A percentile compares a stretch with the other conserved stretches of the same genome.
Evolutionary conservation across 1,139 yeast species (phyloP).

Genomic region (Yarrowia galli): DNA sequence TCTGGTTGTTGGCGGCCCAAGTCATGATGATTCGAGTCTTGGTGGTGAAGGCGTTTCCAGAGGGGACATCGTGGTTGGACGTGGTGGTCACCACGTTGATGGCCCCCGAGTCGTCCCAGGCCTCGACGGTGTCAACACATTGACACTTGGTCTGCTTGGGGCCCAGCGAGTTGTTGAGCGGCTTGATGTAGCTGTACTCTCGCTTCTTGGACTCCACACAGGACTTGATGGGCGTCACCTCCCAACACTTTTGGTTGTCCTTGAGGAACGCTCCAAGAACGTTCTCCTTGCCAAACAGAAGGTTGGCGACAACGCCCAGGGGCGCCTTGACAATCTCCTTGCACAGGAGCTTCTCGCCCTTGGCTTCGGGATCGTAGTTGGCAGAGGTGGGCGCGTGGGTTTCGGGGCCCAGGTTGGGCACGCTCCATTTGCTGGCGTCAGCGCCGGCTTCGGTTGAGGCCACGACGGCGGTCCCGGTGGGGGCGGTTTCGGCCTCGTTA

Average conservation of each 20-base stretch:
- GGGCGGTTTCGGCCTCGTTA: slow-evolving; percentile 41
- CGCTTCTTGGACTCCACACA: slow-evolving; percentile 58
- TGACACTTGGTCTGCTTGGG: slow-evolving; percentile 92
- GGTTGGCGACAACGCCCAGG: slow-evolving; percentile 72
- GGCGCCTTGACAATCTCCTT: slow-evolving; percentile 77
- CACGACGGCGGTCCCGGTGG: slow-evolving; percentile 41
- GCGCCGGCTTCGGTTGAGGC: slow-evolving; percentile 21
- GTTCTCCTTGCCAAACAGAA: slow-evolving; percentile 77
- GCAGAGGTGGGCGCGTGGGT: slow-evolving; percentile 63
- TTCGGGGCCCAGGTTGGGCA: slow-evolving; percentile 59
- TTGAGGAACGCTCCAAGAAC: slow-evolving; percentile 58
- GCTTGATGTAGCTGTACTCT: slow-evolving; percentile 76
- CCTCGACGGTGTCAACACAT: slow-evolving; percentile 73
- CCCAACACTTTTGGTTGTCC: slow-evolving; percentile 74
- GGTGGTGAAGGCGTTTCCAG: slow-evolving; percentile 82
- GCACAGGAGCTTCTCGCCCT: slow-evolving; percentile 65
- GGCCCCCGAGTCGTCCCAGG: slow-evolving; percentile 64
- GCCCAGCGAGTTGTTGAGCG: slow-evolving; percentile 83
- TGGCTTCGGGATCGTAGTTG: slow-evolving; percentile 60
- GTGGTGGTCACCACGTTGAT: slow-evolving; percentile 72
- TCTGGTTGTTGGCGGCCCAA: slow-evolving; percentile 79
- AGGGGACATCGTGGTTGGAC: slow-evolving; percentile 93
- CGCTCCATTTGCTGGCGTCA: slow-evolving; percentile 47
- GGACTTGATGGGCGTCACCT: slow-evolving; percentile 65
- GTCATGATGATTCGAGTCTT: slow-evolving; percentile 67